Evolutionary conservation across 306 rosid genomes (phyloP), one percentile per base, ranked within the genome.

Genomic region (Prunus fruticosa): DNA sequence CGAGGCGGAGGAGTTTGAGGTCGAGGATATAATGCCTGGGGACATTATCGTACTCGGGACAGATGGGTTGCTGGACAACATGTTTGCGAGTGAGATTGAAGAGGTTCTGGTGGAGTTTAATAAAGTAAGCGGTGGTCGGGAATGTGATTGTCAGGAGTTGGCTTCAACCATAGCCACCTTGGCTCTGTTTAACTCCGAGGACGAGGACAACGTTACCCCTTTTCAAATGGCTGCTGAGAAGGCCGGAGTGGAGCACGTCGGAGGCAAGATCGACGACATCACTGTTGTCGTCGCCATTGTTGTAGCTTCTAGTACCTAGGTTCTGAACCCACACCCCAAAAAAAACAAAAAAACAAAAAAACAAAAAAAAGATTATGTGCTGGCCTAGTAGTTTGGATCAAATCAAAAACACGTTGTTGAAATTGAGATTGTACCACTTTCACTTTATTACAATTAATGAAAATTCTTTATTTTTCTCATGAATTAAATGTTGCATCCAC

Each of bases 41-140:
- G 76, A 80, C 27, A 3, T 80, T 0, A 16, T 80, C 20, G 66
- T 80, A 5, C 18, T 68, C 8, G 84, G 67, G 19, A 80, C 84
- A 3, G 84, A 80, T 15, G 80, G 76, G 50, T n/a, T 80, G 1
- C 27, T 69, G 13, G 76, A 80, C 54, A 80, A 80, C 45, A 32
- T 80, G 58, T 80, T 47, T 28, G 57, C 0, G 2, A 6, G 13
- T 2, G 75, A 80, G 20, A 51, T 69, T 5, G 80, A 22, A 58
- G 16, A 49, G 23, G 18, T 68, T 23, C 8, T 65, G 34, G 5
- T 30, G 5, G 34, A 3, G 34, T 30, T 30, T 30, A 30, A 30
- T 30, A 30, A 30, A 30, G 30, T 28, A 28, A 30, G 34, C 34
- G 34, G 6, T 30, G 5, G 34, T 30, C 34, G 34, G 34, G 34